These are phyloP conservation scores for Emericellopsis cladophorae DNA, from an alignment of 2,329 filamentous ascomycete genomes.

Conservation along the genomic window DNA sequence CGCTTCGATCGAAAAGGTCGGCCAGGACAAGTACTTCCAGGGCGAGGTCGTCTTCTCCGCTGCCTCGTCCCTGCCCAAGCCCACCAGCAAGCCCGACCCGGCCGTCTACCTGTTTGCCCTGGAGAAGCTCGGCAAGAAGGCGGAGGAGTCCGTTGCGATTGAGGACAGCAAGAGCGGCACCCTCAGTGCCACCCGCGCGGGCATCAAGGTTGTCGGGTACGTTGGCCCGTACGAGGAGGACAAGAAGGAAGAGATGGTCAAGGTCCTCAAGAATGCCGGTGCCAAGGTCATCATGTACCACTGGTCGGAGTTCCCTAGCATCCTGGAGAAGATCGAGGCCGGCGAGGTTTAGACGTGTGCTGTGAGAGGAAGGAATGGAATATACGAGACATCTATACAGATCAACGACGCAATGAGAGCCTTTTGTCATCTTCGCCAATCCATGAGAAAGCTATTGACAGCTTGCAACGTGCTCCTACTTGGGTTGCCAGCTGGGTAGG, in stretches of 20 bases:
- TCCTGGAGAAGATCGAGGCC: conserved; percentile 32
- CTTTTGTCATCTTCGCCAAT: conserved; percentile 22
- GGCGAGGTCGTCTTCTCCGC: conserved; percentile 67
- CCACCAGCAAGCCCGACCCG: conserved; percentile 85
- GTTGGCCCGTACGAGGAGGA: conserved; percentile 61
- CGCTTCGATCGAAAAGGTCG: conserved; percentile 68
- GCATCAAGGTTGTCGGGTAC: conserved; percentile 74
- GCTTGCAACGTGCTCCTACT: conserved; percentile 78
- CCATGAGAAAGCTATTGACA: conserved; percentile 83
- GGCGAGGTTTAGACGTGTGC: conserved; percentile 11
- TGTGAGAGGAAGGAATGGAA: background rate
- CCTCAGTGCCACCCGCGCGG: conserved; percentile 58
- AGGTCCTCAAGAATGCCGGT: conserved; percentile 46
- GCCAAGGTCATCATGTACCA: conserved; percentile 49
- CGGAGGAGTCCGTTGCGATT: conserved; percentile 64
- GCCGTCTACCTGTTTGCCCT: conserved; percentile 76
- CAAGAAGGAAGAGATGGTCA: conserved; percentile 53
- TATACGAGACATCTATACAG: conserved; percentile 5
- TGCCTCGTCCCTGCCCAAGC: conserved; percentile 61
- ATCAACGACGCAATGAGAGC: conserved; percentile 10
- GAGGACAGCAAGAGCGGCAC: conserved; percentile 86
- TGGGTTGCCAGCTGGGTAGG: conserved; percentile 69
- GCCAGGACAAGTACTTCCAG: conserved; percentile 70
- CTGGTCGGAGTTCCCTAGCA: conserved; percentile 42
- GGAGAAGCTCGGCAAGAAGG: conserved; percentile 56